Percentiles rank a stretch among this genome's conserved stretches.
Conservation (phyloP, 2,329 filamentous ascomycete species). For the Fusarium sp. region DNA sequence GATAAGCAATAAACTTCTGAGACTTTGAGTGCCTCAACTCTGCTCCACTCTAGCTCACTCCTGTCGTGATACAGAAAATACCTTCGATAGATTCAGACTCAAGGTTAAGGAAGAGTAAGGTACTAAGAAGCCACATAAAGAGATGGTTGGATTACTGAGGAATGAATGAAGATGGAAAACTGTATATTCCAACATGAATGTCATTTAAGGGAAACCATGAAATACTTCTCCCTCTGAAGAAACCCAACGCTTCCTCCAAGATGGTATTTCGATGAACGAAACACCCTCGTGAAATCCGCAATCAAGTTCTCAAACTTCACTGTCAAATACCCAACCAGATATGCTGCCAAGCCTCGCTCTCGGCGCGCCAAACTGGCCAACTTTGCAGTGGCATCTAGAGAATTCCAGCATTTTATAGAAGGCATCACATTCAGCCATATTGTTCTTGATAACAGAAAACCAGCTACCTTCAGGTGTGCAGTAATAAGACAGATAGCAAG, state of each 20-base stretch:
- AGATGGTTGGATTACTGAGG: too few relatives aligned
- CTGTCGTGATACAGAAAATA: background rate
- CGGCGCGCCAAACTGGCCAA: background rate
- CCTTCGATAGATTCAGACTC: background rate
- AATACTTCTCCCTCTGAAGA: background rate
- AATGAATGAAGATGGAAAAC: background rate
- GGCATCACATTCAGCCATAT: background rate
- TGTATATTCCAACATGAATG: background rate
- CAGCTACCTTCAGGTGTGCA: too few relatives aligned
- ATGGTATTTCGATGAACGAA: background rate
- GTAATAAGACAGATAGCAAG: background rate
- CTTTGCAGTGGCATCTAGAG: background rate
- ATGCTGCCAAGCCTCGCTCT: background rate
- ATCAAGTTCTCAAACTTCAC: background rate
- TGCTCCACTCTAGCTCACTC: background rate
- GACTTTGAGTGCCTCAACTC: background rate
- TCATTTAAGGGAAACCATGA: background rate
- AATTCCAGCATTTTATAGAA: background rate
- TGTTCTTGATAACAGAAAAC: background rate
- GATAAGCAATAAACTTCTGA: background rate
- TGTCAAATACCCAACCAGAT: too few relatives aligned
- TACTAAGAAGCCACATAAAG: too few relatives aligned
- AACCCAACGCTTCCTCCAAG: background rate
- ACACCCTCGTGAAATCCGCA: background rate
- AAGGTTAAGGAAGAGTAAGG: background rate